Evolutionary conservation across 352 stramenopile genomes (phyloP), one percentile per base, ranked within the genome.

Genomic region (Phytophthora hybrid): DNA sequence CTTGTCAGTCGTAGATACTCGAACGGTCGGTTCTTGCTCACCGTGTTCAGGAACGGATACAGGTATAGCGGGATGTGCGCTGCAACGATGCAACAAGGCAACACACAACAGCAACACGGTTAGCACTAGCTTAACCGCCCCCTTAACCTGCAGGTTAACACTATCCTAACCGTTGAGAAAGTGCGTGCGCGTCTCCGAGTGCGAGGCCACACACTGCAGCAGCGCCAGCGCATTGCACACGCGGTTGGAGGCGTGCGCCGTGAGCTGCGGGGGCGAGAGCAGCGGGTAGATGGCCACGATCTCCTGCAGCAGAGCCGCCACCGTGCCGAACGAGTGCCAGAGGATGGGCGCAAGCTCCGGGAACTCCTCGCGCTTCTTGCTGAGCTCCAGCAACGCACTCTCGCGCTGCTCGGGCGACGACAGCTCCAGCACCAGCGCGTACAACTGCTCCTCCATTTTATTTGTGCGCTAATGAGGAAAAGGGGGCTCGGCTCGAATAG

Each of bases 1-100:
- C 92, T 99, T 47, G 98, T 99, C 8, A 99, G 83, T 7, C 98
- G 89, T 37, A 99, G 76, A 74, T 99, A 99, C 82, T 99, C 98
- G 75, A 99, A 99, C n/a, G 98, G 98, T 3, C 97, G 87, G 60
- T 97, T 98, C 83, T 99, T 99, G 83, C 88, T 98, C 75, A 99
- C 93, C 8, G 98, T 99, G 78, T 99, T 99, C 14, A 99, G 87
- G 78, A 99, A 99, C 29, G 98, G 98, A 73, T 99, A 99, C 49
- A 99, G 79, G 70, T 99, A 99, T 32, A 99, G 78, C 54, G 97
- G 97, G 58, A 99, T 99, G 73, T 99, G 97, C 23, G 98, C 97
- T 87, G 49, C 5, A 59, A 53, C 2, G 29, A 14, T 3, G 37
- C 47, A 67, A 16, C 51, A 49, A 41, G 10, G 37, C 32, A 68